Conservation (phyloP, 2,329 filamentous ascomycete species). For the Fusarium poae region DNA sequence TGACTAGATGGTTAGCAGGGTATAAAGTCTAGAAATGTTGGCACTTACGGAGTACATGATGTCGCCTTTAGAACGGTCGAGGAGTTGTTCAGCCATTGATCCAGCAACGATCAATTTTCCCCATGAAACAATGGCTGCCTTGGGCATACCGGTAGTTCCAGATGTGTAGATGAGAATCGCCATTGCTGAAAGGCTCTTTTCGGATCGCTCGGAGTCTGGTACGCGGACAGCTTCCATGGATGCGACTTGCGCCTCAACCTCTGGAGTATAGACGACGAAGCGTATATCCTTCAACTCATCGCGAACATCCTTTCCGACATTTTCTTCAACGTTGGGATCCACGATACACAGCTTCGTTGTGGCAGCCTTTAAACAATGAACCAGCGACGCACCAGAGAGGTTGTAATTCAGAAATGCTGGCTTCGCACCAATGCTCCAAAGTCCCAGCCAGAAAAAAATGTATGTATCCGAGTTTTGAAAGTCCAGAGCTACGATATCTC, state of each 20-base stretch:
- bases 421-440: slow-evolving; percentile 86
- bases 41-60: slow-evolving; percentile 78
- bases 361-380: slow-evolving; percentile 79
- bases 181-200: slow-evolving; percentile 67
- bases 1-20: slow-evolving; percentile 61
- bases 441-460: slow-evolving; percentile 78
- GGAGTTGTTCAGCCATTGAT: slow-evolving; percentile 57
- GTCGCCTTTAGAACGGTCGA: slow-evolving; percentile 72
- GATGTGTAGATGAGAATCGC: slow-evolving; percentile 86
- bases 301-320: slow-evolving; percentile 70
- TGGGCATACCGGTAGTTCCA: slow-evolving; percentile 87
- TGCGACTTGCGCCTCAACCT: slow-evolving; percentile 67
- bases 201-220: slow-evolving; percentile 68
- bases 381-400: slow-evolving; percentile 75
- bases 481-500: slow-evolving; percentile 84
- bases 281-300: slow-evolving; percentile 64
- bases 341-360: slow-evolving; percentile 76
- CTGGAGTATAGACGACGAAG: slow-evolving; percentile 72
- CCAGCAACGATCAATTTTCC: slow-evolving; percentile 69
- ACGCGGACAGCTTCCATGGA: slow-evolving; percentile 66
- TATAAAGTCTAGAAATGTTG: neutral
- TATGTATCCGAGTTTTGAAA: slow-evolving; percentile 86
- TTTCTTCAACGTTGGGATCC: slow-evolving; percentile 70
- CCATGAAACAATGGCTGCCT: slow-evolving; percentile 83
- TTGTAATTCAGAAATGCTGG: slow-evolving; percentile 94